phyloP scores from a whole-genome alignment of 2,329 filamentous ascomycete genomes.

The Furcasterigmium furcatum region DNA sequence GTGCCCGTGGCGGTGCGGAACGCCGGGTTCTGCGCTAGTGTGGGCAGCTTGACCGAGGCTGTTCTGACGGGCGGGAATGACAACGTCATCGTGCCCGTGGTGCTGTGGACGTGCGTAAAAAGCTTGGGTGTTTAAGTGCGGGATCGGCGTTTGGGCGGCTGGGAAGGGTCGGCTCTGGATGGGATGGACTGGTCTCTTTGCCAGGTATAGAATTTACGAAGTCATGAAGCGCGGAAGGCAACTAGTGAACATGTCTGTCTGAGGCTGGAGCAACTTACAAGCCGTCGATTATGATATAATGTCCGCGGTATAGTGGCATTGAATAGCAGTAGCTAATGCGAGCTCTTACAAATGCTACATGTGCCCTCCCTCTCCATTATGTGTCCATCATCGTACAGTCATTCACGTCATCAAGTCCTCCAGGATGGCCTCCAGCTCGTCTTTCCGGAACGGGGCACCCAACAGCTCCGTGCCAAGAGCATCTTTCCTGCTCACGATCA shows the following conservation, averaged over 20 bases:
- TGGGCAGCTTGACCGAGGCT: conserved; percentile 89
- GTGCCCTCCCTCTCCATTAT: no score
- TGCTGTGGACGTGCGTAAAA: conserved; percentile 89
- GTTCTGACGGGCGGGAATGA: conserved; percentile 96
- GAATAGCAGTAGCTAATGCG: no score
- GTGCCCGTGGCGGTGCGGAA: conserved; percentile 69
- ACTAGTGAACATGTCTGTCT: no score
- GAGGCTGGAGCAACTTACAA: no score
- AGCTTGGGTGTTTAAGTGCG: conserved; percentile 57
- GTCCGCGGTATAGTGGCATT: no score
- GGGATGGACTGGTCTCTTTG: background rate
- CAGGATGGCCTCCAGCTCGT: conserved; percentile 84
- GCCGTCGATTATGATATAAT: no score
- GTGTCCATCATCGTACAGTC: background rate
- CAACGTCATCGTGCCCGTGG: conserved; percentile 93
- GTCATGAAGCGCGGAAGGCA: background rate
- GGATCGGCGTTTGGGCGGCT: background rate
- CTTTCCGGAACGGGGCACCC: conserved; percentile 78
- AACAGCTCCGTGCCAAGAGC: conserved; percentile 80
- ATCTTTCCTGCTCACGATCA: conserved; percentile 89
- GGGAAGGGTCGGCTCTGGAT: background rate
- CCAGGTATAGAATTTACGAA: background rate
- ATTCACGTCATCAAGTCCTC: conserved; percentile 62
- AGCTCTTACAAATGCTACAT: no score
- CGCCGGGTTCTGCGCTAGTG: conserved; percentile 66